Base-by-base conservation (phyloP, 2,329 filamentous ascomycete species). In the Penicillium sp. region DNA sequence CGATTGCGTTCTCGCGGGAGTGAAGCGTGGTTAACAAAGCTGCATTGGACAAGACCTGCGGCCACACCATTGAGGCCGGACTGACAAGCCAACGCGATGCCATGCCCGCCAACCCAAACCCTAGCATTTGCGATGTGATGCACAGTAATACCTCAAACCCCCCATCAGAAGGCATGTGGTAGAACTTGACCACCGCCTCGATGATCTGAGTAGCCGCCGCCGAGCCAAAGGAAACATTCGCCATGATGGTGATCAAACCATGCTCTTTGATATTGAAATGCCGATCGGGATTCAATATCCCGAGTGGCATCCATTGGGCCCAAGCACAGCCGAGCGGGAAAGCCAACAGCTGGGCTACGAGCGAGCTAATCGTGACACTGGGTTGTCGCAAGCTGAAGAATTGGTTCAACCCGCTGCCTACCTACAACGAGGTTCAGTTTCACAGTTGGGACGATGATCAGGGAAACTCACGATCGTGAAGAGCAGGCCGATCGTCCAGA, bases 31-130 rank as follows among this genome's bases (percentile, higher is more conserved):
- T 52, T 18, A 77, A 68, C 6, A 77, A 61, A 0, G 69, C 66
- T 0, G 68, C 70, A 43, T 69, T 74, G 2, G 66, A 69, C 37
- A 79, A 64, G 17, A 74, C 71, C 14, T 72, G 68, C 1, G 78
- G 78, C 77, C 78, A 82, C 35, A 82, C 75, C 77, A 81, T 81
- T 35, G 76, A 71, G 2, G 78, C 76, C 1, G 76, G 79, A 60
- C 65, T 58, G 22, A 65, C 61, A n/a, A 82, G 69, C 60, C 78
- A 82, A 23, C 75, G 70, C 14, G 77, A 68, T 17, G 71, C 67
- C 39, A 82, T 56, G 2, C 79, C 79, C 6, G 79, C 79, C 18
- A 82, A 64, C 2, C 79, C 78, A 45, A 80, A 80, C 4, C 80
- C 80, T 41, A 79, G 76, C 51, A 77, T 70, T 41, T 81, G 75